A percentile compares a stretch with the other conserved stretches of the same genome.
These are phyloP conservation scores for Eremothecium cymbalariae DNA, from an alignment of 1,139 yeast genomes.

Conservation along the genomic window DNA sequence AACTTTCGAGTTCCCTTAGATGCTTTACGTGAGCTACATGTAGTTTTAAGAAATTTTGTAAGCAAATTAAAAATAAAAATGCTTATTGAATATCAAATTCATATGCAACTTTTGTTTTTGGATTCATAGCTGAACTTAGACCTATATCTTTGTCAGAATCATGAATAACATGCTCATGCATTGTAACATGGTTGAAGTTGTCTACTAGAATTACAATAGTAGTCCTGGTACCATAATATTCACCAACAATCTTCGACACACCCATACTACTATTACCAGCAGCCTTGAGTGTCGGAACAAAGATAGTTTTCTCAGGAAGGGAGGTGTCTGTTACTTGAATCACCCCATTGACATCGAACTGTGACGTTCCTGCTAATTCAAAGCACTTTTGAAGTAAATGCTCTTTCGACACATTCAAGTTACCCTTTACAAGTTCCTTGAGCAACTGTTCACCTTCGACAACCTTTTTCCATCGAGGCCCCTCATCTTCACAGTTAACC, in stretches of 20 bases:
- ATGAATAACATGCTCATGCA: slow-evolving; percentile 39
- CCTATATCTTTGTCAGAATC: slow-evolving; percentile 30
- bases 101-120: slow-evolving; percentile 16
- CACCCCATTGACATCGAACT: too few relatives aligned
- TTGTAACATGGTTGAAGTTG: slow-evolving; percentile 39
- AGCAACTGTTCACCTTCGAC: slow-evolving; percentile 43
- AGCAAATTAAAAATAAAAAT: too few relatives aligned
- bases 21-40: too few relatives aligned
- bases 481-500: slow-evolving; percentile 20
- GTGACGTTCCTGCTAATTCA: slow-evolving; percentile 44
- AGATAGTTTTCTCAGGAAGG: slow-evolving; percentile 52
- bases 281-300: slow-evolving; percentile 52
- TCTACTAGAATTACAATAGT: slow-evolving; percentile 69
- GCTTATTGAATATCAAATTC: slow-evolving; percentile 15
- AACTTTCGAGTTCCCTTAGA: too few relatives aligned
- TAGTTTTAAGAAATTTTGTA: too few relatives aligned
- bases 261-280: slow-evolving; percentile 30
- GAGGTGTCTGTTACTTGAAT: slow-evolving; percentile 33
- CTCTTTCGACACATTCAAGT: slow-evolving; percentile 33
- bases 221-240: slow-evolving; percentile 80
- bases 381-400: slow-evolving; percentile 46
- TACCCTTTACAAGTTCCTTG: slow-evolving; percentile 33
- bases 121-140: slow-evolving; percentile 14
- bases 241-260: slow-evolving; percentile 36
- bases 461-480: slow-evolving; percentile 69